phyloP scores from a whole-genome alignment of 108 stramenopile genomes.

The Skeletonema marinoi region DNA sequence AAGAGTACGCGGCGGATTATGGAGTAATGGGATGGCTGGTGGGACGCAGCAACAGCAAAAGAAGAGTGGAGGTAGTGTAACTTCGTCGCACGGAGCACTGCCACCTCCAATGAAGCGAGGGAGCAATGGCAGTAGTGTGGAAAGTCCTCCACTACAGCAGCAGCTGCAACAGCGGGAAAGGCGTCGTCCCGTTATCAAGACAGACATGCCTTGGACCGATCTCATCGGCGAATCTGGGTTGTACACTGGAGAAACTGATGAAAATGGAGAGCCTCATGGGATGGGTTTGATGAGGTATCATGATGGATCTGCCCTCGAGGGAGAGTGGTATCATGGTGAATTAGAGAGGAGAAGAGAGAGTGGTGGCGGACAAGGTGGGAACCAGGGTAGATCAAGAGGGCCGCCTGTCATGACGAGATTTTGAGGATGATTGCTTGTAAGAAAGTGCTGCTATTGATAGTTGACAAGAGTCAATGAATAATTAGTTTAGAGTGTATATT shows the following conservation, averaged over 20 bases:
- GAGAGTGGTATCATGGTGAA: slow-evolving; percentile 35
- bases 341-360: slow-evolving; percentile 13
- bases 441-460: no score
- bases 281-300: slow-evolving; percentile 34
- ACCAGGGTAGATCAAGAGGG: not conserved
- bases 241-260: slow-evolving; percentile 33
- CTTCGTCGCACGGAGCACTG: not conserved
- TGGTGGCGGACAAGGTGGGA: not conserved
- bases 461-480: no score
- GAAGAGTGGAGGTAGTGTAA: not conserved
- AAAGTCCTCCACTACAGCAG: not conserved
- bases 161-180: not conserved
- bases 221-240: slow-evolving; percentile 8
- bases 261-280: slow-evolving; percentile 24
- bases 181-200: not conserved
- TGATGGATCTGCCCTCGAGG: slow-evolving; percentile 14
- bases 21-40: slow-evolving; percentile 36
- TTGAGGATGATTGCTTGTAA: not conserved
- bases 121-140: not conserved
- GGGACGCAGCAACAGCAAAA: not conserved
- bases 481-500: no score
- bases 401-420: not conserved
- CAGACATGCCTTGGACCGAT: slow-evolving; percentile 29
- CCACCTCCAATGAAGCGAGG: not conserved
- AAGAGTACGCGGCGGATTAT: slow-evolving; percentile 21